Evolutionary conservation across 176 grass and related monocot species (phyloP), one percentile per base, ranked within the genome.

Genomic region (Triticum timopheevii): DNA sequence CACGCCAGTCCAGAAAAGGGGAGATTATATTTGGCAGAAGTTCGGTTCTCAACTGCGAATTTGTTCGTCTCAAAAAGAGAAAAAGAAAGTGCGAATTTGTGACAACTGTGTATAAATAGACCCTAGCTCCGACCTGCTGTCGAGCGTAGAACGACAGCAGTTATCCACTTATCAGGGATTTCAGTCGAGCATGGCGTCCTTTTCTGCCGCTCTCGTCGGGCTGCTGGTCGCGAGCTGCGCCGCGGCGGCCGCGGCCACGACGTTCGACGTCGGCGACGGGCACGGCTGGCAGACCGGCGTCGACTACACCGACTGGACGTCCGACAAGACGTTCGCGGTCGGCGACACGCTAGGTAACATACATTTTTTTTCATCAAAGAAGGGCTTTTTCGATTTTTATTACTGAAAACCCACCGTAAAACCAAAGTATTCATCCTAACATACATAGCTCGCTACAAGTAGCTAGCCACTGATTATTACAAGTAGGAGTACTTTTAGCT

Each of bases 251-350:
- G 79, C 89, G 5, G 92, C 92, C 15, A 89, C 76, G 76, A 54
- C 87, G n/a, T 91, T 78, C 91, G 82, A 68, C 76, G 95, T 97
- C 34, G 95, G 95, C 84, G 90, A 86, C 24, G 69, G 52, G 2
- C n/a, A 58, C 10, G 92, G 95, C 65, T 97, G 95, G 95, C 40
- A 44, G 36, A 74, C 35, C 10, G 74, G 69, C 28, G 10, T 83
- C 84, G 87, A 97, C 81, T 97, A 91, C 82, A 31, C 3, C 13
- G 67, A 15, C 40, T 97, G 95, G 92, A 64, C 81, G 61, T 62
- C 28, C 54, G 67, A 65, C 76, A 91, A 89, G 86, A 40, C 20
- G 8, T 91, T 97, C 81, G 54, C 0, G 34, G 27, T 81, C 54
- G 88, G 90, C 2, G 95, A 19, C 84, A 73, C 3, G 3, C 86